These are phyloP conservation scores for Vaccinium darrowii DNA, from an alignment of 148 eudicot species.

Conservation along the genomic window DNA sequence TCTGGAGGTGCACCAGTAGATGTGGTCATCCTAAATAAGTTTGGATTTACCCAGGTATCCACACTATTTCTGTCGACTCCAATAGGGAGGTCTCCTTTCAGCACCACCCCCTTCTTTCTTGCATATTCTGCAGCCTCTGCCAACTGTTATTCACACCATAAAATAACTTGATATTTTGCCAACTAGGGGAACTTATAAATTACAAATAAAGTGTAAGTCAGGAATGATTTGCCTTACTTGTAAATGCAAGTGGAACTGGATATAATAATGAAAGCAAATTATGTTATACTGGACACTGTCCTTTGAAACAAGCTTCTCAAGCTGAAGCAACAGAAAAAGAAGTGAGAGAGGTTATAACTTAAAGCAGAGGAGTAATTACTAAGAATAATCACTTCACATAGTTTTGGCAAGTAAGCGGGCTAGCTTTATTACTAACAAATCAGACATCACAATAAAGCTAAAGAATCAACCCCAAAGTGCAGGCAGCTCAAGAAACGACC, in stretches of 20 bases:
- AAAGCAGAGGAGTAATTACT: background rate
- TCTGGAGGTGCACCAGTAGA: slow-evolving; percentile 99
- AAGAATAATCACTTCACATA: background rate
- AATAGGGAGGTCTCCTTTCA: slow-evolving; percentile 97
- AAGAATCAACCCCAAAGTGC: background rate
- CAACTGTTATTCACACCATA: slow-evolving; percentile 43
- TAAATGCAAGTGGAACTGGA: slow-evolving; percentile 83
- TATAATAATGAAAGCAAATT: slow-evolving; percentile 80
- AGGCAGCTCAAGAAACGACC: background rate
- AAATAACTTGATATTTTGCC: background rate
- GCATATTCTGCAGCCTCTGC: slow-evolving; percentile 93
- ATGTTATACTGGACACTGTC: slow-evolving; percentile 68
- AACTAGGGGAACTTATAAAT: slow-evolving; percentile 1
- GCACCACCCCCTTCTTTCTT: slow-evolving; percentile 73
- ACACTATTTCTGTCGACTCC: slow-evolving; percentile 96
- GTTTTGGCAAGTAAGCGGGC: background rate
- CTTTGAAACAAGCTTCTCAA: slow-evolving; percentile 74
- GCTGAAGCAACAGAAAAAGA: slow-evolving; percentile 45
- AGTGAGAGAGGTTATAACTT: background rate
- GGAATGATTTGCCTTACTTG: slow-evolving; percentile 49
- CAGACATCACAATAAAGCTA: background rate
- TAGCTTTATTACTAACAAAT: background rate
- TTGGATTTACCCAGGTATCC: slow-evolving; percentile 97
- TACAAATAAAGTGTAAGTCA: slow-evolving; percentile 9
- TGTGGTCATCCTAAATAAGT: slow-evolving; percentile 90